Conservation (phyloP, 1,139 yeast species). For the Saccharomyces pastorianus region DNA sequence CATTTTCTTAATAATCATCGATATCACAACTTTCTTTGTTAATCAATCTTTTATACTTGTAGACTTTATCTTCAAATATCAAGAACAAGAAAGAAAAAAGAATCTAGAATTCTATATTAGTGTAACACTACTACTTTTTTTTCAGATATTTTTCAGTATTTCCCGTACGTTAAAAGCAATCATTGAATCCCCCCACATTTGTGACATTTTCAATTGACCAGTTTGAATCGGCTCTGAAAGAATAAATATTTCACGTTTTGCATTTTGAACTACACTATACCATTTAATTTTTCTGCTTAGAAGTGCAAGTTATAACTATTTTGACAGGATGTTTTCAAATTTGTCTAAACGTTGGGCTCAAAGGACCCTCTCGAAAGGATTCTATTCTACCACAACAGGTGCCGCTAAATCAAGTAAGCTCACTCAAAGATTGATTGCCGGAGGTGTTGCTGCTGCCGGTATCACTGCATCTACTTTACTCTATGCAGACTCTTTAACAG, state of each 20-base stretch:
- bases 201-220: slow-evolving; percentile 1
- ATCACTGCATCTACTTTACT: slow-evolving; percentile 65
- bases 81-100: neutral
- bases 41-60: neutral
- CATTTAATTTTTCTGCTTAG: neutral
- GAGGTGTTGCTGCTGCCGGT: slow-evolving; percentile 54
- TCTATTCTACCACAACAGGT: slow-evolving; percentile 3
- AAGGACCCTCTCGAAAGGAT: slow-evolving; percentile 8
- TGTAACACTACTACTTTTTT: neutral
- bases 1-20: neutral
- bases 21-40: neutral
- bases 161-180: neutral
- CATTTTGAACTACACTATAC: slow-evolving; percentile 1
- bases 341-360: slow-evolving; percentile 10
- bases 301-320: neutral
- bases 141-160: neutral
- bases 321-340: slow-evolving; percentile 7
- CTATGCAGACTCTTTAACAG: slow-evolving; percentile 73
- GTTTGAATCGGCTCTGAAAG: slow-evolving; percentile 1
- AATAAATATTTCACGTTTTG: neutral
- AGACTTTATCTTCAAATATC: neutral
- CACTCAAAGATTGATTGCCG: slow-evolving; percentile 16
- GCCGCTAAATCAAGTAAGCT: slow-evolving; percentile 3
- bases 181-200: neutral
- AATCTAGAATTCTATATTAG: neutral